Evolutionary conservation across 2,329 filamentous ascomycete species (phyloP).

Genomic region (Chrysosporium queenslandicum): DNA sequence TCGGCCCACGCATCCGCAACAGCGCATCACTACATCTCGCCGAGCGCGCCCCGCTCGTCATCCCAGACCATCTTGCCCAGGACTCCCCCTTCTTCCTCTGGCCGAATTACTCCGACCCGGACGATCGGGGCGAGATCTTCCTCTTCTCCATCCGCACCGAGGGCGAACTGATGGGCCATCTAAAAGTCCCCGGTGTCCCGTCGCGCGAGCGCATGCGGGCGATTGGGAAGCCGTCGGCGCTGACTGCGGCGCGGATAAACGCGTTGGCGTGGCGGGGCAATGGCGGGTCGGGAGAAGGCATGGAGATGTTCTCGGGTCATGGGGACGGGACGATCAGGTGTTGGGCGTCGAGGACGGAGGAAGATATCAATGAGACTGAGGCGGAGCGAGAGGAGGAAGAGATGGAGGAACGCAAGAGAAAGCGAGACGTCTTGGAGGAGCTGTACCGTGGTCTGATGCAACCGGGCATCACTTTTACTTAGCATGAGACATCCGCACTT

Average conservation of each 20-base stretch:
- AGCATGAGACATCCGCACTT: too few species aligned
- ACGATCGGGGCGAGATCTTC: constrained; percentile 58
- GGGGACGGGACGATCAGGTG: constrained; percentile 71
- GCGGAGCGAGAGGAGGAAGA: constrained; percentile 41
- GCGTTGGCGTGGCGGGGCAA: constrained; percentile 65
- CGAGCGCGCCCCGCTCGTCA: constrained; percentile 51
- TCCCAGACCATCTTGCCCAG: constrained; percentile 43
- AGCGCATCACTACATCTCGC: constrained; percentile 47
- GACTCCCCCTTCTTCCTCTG: constrained; percentile 58
- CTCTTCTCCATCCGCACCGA: constrained; percentile 60
- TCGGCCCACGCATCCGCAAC: constrained; percentile 74
- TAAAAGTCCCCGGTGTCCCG: constrained; percentile 53
- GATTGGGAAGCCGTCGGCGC: constrained; percentile 34
- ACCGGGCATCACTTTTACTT: constrained; percentile 55
- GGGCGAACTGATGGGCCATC: constrained; percentile 59
- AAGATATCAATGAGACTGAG: constrained; percentile 40
- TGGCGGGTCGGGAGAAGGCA: constrained; percentile 45
- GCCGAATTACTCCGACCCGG: constrained; percentile 63
- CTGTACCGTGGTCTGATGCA: constrained; percentile 69
- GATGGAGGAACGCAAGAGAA: constrained; percentile 48
- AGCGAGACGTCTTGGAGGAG: constrained; percentile 68
- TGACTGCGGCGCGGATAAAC: constrained; percentile 56
- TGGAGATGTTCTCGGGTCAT: constrained; percentile 72
- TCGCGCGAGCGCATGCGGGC: constrained; percentile 26
- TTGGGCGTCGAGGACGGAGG: constrained; percentile 57